A percentile compares a stretch with the other conserved stretches of the same genome.
phyloP scores from a whole-genome alignment of 169 alveolate species.

The Plasmodium vinckei region DNA sequence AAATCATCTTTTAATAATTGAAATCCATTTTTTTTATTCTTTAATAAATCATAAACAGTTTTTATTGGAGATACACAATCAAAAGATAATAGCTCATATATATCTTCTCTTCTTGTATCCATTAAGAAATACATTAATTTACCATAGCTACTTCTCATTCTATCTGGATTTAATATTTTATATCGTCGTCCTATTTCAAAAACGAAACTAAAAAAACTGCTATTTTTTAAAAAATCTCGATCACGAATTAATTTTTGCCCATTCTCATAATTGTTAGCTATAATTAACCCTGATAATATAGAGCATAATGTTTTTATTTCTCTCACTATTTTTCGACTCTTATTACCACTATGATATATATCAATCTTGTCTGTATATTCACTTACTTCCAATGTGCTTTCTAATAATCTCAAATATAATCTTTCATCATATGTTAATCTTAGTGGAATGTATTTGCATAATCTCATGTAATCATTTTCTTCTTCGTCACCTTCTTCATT shows the following conservation, averaged over 20 bases:
- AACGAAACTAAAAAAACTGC: slow-evolving; percentile 88
- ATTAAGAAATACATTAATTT: slow-evolving; percentile 90
- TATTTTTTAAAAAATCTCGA: slow-evolving; percentile 85
- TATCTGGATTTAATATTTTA: slow-evolving; percentile 93
- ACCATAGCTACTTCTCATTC: slow-evolving; percentile 92
- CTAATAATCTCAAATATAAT: slow-evolving; percentile 88
- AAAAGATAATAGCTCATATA: slow-evolving; percentile 87
- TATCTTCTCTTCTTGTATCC: slow-evolving; percentile 91
- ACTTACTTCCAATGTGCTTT: slow-evolving; percentile 91
- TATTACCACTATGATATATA: slow-evolving; percentile 83
- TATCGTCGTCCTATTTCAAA: slow-evolving; percentile 94
- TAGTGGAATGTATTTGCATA: slow-evolving; percentile 79
- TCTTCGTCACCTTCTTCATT: slow-evolving; percentile 40
- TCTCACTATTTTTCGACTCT: slow-evolving; percentile 84
- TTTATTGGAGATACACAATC: slow-evolving; percentile 89
- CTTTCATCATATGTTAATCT: slow-evolving; percentile 86
- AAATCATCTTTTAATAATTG: slow-evolving; percentile 89
- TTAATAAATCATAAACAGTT: slow-evolving; percentile 88
- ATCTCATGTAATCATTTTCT: slow-evolving; percentile 63
- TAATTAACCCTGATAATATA: slow-evolving; percentile 90
- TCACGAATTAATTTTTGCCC: slow-evolving; percentile 91
- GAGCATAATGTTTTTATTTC: slow-evolving; percentile 92
- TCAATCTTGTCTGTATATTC: slow-evolving; percentile 93
- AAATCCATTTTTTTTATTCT: slow-evolving; percentile 86
- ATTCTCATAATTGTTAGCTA: slow-evolving; percentile 92